Base-by-base conservation (phyloP, 768 basidiomycete species). In the Amyloporia xantha region DNA sequence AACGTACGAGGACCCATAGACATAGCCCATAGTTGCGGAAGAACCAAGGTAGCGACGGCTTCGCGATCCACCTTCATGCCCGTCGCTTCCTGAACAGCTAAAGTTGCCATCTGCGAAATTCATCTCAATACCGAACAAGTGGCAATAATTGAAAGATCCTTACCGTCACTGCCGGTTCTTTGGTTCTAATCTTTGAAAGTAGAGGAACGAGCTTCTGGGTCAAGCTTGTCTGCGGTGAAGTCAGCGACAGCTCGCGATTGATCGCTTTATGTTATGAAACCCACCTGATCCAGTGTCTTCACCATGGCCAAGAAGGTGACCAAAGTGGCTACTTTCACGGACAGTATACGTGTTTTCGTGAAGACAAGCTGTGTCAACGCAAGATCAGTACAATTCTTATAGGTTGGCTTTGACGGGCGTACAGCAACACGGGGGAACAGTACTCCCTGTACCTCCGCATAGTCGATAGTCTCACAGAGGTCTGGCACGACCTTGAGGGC, bases 131-230 rank as follows among this genome's bases (percentile, higher is more conserved):
- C 17, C 20, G 38, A n/a, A 39, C 17, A 17, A n/a, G 38, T 6
- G 17, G 20, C 15, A 17, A 6, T 6, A 19, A 39, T 39, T 35
- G 30, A 33, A 38, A 21, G 19, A 20, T 9, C 58, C 70, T 50
- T 58, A 91, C 90, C 79, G 92, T 96, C 4, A 98, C 95, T 42
- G 86, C 82, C 9, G 95, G 95, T 62, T 97, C 94, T 63, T 92
- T 95, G 4, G 95, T 97, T 30, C 93, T 82, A 54, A 98, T 96
- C 64, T 91, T 96, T 0, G 93, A 86, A 21, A 99, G 74, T 13
- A 98, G 67, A 1, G 96, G 96, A 2, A 97, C 95, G 17, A 99
- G 75, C 64, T 96, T 97, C 60, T 95, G 92, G 1, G 96, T 97
- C 44, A 99, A 63, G 59, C 86, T 94, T 36, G 79, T 70, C 86